Conservation (phyloP, 1,284 basidiomycete species). For the Ustilago xerochloae region DNA sequence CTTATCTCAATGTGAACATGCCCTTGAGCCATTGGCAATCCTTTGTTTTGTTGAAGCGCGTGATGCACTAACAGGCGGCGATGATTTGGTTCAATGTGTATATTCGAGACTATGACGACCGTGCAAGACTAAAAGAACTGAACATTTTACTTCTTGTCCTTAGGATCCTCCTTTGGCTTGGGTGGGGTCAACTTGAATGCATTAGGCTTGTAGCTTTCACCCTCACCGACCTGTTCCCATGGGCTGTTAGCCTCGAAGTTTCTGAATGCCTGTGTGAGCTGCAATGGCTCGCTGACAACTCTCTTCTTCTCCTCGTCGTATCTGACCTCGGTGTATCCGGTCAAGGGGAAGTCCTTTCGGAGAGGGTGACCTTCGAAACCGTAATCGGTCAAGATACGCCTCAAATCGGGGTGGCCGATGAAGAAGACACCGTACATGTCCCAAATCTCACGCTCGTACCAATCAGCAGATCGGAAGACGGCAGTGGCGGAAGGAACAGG, state of each 20-base stretch:
- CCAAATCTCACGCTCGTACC: slow-evolving; percentile 99
- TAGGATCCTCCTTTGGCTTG: slow-evolving; percentile 68
- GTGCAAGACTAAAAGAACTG: background rate
- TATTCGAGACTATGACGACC: background rate
- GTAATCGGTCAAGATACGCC: slow-evolving; percentile 97
- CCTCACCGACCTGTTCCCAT: slow-evolving; percentile 96
- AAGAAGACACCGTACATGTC: slow-evolving; percentile 99
- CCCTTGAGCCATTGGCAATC: too few species aligned
- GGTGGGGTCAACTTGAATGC: slow-evolving; percentile 69
- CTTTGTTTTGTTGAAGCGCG: too few species aligned
- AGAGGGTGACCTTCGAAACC: slow-evolving; percentile 98
- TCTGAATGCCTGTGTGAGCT: slow-evolving; percentile 97
- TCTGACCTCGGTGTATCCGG: slow-evolving; percentile 95
- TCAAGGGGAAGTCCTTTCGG: slow-evolving; percentile 97
- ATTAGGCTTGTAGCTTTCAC: slow-evolving; percentile 76
- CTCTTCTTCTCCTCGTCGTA: slow-evolving; percentile 99
- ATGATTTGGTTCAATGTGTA: background rate
- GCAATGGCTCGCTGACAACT: slow-evolving; percentile 96
- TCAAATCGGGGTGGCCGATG: slow-evolving; percentile 92
- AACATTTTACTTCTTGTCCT: slow-evolving; percentile 61
- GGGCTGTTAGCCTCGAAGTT: slow-evolving; percentile 85
- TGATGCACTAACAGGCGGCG: too few species aligned
- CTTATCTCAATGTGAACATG: too few species aligned
- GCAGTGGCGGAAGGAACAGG: slow-evolving; percentile 85
- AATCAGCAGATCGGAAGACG: slow-evolving; percentile 91